Base-by-base conservation (phyloP, 2,329 filamentous ascomycete species). In the Colletotrichum tabaci region DNA sequence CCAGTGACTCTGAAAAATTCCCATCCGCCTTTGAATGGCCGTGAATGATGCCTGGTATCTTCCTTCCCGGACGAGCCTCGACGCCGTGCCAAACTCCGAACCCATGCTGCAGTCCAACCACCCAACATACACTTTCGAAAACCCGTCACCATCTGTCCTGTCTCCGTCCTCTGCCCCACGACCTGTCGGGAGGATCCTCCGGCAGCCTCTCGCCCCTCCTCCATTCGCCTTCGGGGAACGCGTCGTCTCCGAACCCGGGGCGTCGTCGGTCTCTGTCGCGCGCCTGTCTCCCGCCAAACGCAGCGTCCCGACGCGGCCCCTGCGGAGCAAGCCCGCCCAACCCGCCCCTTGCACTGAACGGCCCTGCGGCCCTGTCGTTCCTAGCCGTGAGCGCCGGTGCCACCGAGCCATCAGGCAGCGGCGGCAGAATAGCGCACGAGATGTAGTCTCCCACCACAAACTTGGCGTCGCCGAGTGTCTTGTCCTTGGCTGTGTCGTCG, bases 371-470 rank as follows among this genome's bases (percentile, higher is more conserved):
- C n/a, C 85, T 81, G 1, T 84, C 83, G 62, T 82, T 81, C 44
- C 84, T 82, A 38, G 86, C 85, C 26, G 84, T 84, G 15, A 87
- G 85, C n/a, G 88, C 84, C 12, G 93, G 90, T 53, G 91, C 91
- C 49, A 97, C 91, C 42, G 89, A 89, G 0, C 95, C 95, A 79
- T 96, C 92, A 42, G 89, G 84, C 35, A 93, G 83, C 0, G 94
- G 94, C 52, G 94, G 91, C 67, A 96, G 85, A 71, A 98, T 91
- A 6, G 94, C 93, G 79, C 94, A 96, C 69, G 92, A 92, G 50
- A 98, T 87, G 78, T 93, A 97, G 81, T 98, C 96, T 0, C 96
- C 96, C 73, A 96, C 92, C 13, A 98, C 92, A 77, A 98, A 97
- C 26, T 92, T 89, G 44, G 89, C 91, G 65, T 97, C 94, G 47